These are phyloP conservation scores for Mortierella sp. DNA, from an alignment of 371 early-diverging fungal species.

Conservation along the genomic window DNA sequence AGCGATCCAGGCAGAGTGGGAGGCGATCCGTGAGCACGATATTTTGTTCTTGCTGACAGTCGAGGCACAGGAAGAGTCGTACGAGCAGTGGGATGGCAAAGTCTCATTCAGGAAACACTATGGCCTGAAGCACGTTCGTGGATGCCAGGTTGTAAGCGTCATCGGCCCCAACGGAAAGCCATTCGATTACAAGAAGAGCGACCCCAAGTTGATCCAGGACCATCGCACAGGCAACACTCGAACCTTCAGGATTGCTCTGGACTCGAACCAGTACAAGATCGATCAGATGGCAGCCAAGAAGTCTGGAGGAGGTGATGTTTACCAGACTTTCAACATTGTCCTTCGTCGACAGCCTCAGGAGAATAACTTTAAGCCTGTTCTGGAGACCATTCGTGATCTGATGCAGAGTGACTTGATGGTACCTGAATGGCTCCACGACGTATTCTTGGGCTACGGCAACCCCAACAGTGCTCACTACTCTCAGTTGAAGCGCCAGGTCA, in stretches of 20 bases:
- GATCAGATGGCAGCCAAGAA: constrained; percentile 48
- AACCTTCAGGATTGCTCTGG: constrained; percentile 85
- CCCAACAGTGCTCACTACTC: constrained; percentile 82
- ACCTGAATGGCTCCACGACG: constrained; percentile 92
- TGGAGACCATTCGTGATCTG: constrained; percentile 90
- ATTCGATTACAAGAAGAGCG: constrained; percentile 70
- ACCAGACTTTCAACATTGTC: constrained; percentile 89
- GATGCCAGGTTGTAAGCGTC: constrained; percentile 86
- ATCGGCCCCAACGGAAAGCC: constrained; percentile 82
- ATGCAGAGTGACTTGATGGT: constrained; percentile 84
- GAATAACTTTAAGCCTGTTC: constrained; percentile 93
- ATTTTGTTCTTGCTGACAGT: constrained; percentile 84
- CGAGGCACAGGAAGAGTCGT: constrained; percentile 70
- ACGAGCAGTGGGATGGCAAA: constrained; percentile 61
- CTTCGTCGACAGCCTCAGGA: constrained; percentile 87
- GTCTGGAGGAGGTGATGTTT: constrained; percentile 68
- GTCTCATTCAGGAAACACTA: constrained; percentile 72
- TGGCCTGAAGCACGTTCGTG: constrained; percentile 86
- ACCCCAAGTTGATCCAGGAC: constrained; percentile 59
- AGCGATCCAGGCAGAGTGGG: constrained; percentile 90
- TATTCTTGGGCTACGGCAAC: constrained; percentile 95
- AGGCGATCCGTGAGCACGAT: constrained; percentile 84
- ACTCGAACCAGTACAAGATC: constrained; percentile 87
- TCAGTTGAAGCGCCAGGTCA: constrained; percentile 66
- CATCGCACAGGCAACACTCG: constrained; percentile 65